Conservation (phyloP, 306 rosid genomes). For the Trifolium subterraneum region DNA sequence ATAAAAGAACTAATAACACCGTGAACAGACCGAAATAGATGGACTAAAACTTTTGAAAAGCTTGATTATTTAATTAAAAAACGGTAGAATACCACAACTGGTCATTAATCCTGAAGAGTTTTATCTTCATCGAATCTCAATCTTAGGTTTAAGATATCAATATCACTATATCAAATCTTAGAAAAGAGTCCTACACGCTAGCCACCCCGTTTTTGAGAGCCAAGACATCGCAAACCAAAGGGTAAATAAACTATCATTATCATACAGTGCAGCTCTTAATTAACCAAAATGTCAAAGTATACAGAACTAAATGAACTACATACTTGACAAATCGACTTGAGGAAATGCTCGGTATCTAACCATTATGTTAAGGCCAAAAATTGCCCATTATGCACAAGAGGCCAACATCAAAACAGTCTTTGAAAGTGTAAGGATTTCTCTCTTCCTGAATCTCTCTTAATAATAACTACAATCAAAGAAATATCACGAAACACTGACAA, state of each 20-base stretch:
- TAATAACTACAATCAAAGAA: conserved; percentile 59
- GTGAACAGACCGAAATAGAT: too few relatives aligned
- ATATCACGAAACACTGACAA: conserved; percentile 52
- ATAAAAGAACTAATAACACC: too few relatives aligned
- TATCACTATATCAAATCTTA: neutral
- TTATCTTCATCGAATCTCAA: neutral
- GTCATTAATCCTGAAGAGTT: conserved; percentile 11
- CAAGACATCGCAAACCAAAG: conserved; percentile 1
- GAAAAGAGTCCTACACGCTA: too few relatives aligned
- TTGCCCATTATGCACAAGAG: conserved; percentile 80
- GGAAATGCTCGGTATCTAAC: conserved; percentile 60
- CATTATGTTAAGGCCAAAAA: conserved; percentile 59
- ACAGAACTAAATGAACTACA: conserved; percentile 58
- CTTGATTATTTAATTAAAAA: too few relatives aligned
- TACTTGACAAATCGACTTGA: conserved; percentile 52
- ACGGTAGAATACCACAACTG: neutral
- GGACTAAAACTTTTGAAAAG: too few relatives aligned
- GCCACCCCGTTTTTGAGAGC: too few relatives aligned
- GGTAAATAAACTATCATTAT: conserved; percentile 29
- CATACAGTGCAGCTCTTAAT: conserved; percentile 50
- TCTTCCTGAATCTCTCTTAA: conserved; percentile 57
- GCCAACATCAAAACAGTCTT: conserved; percentile 68
- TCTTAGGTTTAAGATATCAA: neutral
- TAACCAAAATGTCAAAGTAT: conserved; percentile 56
- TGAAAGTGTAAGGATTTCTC: conserved; percentile 55